Conservation (phyloP, 306 rosid species). For the Crotalaria pallida region DNA sequence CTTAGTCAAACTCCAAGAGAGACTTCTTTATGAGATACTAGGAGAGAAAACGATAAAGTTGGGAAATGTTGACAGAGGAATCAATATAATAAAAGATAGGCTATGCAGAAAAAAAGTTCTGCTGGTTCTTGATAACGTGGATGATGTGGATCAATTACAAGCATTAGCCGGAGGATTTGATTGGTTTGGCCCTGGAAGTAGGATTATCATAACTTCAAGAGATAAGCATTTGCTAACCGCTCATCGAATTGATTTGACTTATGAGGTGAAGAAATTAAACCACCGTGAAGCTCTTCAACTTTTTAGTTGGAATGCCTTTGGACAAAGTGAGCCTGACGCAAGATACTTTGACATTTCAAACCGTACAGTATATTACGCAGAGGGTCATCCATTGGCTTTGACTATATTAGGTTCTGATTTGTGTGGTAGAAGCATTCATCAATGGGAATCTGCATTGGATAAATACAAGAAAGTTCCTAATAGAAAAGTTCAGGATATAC, state of each 20-base stretch:
- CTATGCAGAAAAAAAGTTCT: slow-evolving; percentile 17
- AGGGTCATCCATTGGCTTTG: slow-evolving; percentile 32
- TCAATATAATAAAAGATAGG: slow-evolving; percentile 21
- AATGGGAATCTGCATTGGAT: slow-evolving; percentile 32
- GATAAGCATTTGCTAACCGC: slow-evolving; percentile 26
- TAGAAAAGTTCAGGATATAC: slow-evolving; percentile 27
- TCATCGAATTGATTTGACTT: slow-evolving; percentile 14
- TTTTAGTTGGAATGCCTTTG: slow-evolving; percentile 37
- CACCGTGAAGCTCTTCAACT: slow-evolving; percentile 23
- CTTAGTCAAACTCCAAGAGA: slow-evolving; percentile 26
- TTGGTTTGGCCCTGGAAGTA: slow-evolving; percentile 28
- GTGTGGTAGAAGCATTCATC: slow-evolving; percentile 24
- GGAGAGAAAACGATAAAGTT: slow-evolving; percentile 19
- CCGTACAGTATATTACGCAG: slow-evolving; percentile 19
- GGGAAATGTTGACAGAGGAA: slow-evolving; percentile 24
- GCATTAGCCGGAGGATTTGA: slow-evolving; percentile 13
- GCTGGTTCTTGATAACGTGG: slow-evolving; percentile 27
- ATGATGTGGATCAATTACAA: slow-evolving; percentile 20
- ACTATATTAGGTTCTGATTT: slow-evolving; percentile 21
- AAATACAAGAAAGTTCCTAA: slow-evolving; percentile 26
- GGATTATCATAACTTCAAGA: slow-evolving; percentile 21
- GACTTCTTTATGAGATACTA: slow-evolving; percentile 26
- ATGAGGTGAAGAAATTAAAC: slow-evolving; percentile 25
- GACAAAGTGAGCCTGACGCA: slow-evolving; percentile 19
- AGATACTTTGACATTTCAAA: slow-evolving; percentile 6